Base-by-base conservation (phyloP, 495 filamentous ascomycete genomes). In the Barbatosphaeria neglecta region DNA sequence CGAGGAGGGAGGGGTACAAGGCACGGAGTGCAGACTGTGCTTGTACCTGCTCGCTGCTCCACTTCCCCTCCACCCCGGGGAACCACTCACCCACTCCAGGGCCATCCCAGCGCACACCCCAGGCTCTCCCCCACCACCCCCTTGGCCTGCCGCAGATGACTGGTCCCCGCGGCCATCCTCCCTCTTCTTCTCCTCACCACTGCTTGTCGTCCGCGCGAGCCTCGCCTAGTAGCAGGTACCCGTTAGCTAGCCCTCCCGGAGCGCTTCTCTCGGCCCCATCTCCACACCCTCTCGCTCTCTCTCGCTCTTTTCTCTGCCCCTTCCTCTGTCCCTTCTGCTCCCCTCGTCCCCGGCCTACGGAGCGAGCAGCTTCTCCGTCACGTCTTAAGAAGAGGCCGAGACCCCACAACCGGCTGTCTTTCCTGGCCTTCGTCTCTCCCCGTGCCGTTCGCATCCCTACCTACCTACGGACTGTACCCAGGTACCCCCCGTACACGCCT, bases 351-450 rank as follows among this genome's bases (percentile, higher is more conserved):
- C 17, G 22, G 17, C 39, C 6, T 41, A 6, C 20, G 17, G 8
- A 20, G 16, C 39, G 18, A 41, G 27, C 15, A 8, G 27, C 37
- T 39, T 20, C 18, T 35, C 13, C 31, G 13, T 35, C 31, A n/a
- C 31, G 13, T 35, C 31, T n/a, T 35, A 35, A 35, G 16, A 35
- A 35, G 13, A 35, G 28, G 44, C 23, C 23, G 44, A 23, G 44
- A 45, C 44, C 44, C 44, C 44, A 37, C 44, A 37, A 28, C 44
- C n/a, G n/a, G n/a, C n/a, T n/a, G n/a, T n/a, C 44, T 31, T 37
- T 37, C n/a, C 31, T 37, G 17, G 23, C 31, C 31, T n/a, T n/a
- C 31, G 3, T 35, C 16, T 35, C 16, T n/a, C 31, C 31, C 31
- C 31, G 31, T 35, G 15, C 13, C 31, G 9, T 13, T 13, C 27